Base-by-base conservation (phyloP, 768 basidiomycete genomes). In the Chalciporus piperatus region DNA sequence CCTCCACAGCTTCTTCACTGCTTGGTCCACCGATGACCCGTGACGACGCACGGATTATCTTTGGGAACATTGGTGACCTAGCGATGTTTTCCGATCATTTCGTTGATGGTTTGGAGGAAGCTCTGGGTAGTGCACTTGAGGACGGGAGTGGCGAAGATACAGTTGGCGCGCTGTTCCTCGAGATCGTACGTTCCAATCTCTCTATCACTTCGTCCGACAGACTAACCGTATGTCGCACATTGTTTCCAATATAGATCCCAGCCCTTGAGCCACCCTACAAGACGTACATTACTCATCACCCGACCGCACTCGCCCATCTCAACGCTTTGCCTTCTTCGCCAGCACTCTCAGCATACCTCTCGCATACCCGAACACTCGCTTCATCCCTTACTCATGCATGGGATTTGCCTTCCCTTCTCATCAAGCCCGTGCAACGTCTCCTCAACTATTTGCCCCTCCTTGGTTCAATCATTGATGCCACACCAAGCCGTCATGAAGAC, bases 361-460 rank as follows among this genome's bases (percentile, higher is more conserved):
- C 77, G 9, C 81, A 83, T 30, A 88, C 87, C 14, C 79, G 81
- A 51, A 76, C 73, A 11, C 74, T 87, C 32, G 85, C 89, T 1
- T 79, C 83, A 2, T 78, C 81, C 19, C 77, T 89, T 13, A 89
- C 91, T 0, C 86, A 91, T 61, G 89, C 92, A 3, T 94, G 92
- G 86, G 96, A 99, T 65, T 82, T 99, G 22, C 78, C 91, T 5
- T 93, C 92, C 0, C 80, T 98, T 33, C 85, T 99, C 54, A 98
- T 99, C 70, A 98, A 98, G 70, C 97, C 97, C 30, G 92, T 99
- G 3, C 97, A 98, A 64, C 84, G 96, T 13, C 79, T 98, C 49
- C 83, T 98, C 57, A 98, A 98, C 66, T 99, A 99, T 64, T 84
- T 91, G 0, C 80, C 98, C 8, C 79, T 99, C 25, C 81, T 99